Conservation (phyloP, 2,329 filamentous ascomycete species). For the Fusarium sp. region DNA sequence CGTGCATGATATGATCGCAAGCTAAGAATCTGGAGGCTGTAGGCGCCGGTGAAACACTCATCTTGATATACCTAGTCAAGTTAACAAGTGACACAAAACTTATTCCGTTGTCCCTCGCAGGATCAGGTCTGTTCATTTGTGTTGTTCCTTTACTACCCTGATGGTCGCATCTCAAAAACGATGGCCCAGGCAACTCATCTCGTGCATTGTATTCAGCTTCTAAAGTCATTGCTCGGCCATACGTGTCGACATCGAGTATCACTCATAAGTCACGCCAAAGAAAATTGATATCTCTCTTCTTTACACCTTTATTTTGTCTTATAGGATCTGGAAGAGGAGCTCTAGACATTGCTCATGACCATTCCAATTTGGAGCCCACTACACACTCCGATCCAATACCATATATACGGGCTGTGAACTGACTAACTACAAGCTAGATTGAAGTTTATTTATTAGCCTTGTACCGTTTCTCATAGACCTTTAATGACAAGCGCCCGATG, state of each 20-base stretch:
- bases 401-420: no score
- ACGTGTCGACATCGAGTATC: neutral
- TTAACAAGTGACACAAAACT: neutral
- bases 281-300: neutral
- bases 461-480: neutral
- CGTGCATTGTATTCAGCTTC: neutral
- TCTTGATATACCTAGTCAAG: neutral
- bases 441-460: neutral
- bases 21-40: neutral
- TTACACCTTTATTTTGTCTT: neutral
- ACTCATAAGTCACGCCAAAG: neutral
- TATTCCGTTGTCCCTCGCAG: neutral
- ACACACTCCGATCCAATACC: neutral
- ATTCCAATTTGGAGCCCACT: neutral
- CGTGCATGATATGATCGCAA: neutral
- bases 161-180: neutral
- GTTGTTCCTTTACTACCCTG: neutral
- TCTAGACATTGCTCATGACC: neutral
- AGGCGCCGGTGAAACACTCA: neutral
- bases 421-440: no score
- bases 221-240: neutral
- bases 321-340: neutral
- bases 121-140: neutral
- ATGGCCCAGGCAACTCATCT: neutral
- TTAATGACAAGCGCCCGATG: no score